These are phyloP conservation scores for Acacia concinna DNA, from an alignment of 331 rosid genomes.

Conservation along the genomic window DNA sequence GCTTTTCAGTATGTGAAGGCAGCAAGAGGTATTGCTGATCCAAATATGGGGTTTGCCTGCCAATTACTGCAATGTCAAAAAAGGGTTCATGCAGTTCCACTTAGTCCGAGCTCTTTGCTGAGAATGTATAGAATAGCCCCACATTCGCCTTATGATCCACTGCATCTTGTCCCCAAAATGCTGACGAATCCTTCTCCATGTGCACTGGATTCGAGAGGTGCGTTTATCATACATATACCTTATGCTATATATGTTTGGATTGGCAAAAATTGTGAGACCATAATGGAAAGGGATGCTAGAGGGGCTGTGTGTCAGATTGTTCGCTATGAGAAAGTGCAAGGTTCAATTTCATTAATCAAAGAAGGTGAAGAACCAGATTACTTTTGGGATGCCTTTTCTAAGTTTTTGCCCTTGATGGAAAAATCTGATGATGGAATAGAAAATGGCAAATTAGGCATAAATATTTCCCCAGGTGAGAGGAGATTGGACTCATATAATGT, in stretches of 20 bases:
- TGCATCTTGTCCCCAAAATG: constrained; percentile 98
- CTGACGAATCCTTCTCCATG: constrained; percentile 67
- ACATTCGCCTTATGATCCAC: constrained; percentile 92
- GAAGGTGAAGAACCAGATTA: constrained; percentile 80
- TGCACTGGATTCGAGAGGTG: constrained; percentile 96
- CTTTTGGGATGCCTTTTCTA: constrained; percentile 85
- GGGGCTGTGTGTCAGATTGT: constrained; percentile 95
- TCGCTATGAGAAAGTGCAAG: constrained; percentile 93
- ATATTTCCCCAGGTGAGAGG: constrained; percentile 56
- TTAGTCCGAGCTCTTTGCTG: constrained; percentile 92
- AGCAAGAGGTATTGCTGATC: constrained; percentile 97
- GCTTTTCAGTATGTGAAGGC: constrained; percentile 99
- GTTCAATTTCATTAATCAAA: constrained; percentile 61
- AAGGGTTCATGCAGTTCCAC: constrained; percentile 95
- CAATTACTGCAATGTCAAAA: constrained; percentile 96
- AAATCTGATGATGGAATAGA: constrained; percentile 49
- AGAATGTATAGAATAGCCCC: constrained; percentile 95
- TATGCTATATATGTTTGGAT: constrained; percentile 91
- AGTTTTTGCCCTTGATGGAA: constrained; percentile 81
- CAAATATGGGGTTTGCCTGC: constrained; percentile 99
- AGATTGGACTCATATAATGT: constrained; percentile 65
- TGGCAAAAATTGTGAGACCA: constrained; percentile 76
- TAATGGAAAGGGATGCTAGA: constrained; percentile 96
- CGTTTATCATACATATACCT: constrained; percentile 81
- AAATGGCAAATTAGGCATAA: constrained; percentile 38